Base-by-base conservation (phyloP, 257 asterid genomes). In the Fraxinus quadrangulata region DNA sequence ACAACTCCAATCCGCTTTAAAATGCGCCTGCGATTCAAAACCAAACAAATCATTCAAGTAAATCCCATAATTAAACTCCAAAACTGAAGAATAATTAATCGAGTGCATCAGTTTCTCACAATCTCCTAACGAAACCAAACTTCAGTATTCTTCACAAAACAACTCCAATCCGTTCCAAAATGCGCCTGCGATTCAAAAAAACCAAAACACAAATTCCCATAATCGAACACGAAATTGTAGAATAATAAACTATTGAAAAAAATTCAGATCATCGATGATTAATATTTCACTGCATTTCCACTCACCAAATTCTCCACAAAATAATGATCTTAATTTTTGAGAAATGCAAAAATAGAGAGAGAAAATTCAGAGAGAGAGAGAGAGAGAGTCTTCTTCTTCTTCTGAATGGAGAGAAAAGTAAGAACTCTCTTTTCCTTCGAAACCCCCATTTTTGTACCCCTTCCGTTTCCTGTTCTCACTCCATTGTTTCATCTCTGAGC, bases 401-500 rank as follows among this genome's bases (percentile, higher is more conserved):
- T 81, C 74, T 28, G 81, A 82, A 82, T 75, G 81, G 75, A 67
- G 75, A 82, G 83, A 81, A 75, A 80, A 80, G 78, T 47, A 85
- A 84, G 86, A 86, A 72, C 75, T 76, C 88, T 84, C 89, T 72
- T 81, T 78, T 73, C 81, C 91, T 75, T 84, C 83, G 80, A 72
- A 84, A 67, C 87, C 89, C 85, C 85, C 87, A 82, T 69, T 82
- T 86, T 89, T 90, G 88, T 87, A 88, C 89, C 81, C 81, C 69
- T 26, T 80, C 78, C 78, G 77, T 81, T 81, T 87, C 30, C 63
- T 79, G 59, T 68, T 83, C 75, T 56, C 79, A 28, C 63, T 17
- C 45, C 68, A 71, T 17, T 39, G 74, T 76, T 56, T 49, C n/a
- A 86, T 85, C 87, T 74, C 72, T 16, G 59, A 40, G 90, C 91